phyloP scores from a whole-genome alignment of 768 basidiomycete species.

The Leccinum imitatum region DNA sequence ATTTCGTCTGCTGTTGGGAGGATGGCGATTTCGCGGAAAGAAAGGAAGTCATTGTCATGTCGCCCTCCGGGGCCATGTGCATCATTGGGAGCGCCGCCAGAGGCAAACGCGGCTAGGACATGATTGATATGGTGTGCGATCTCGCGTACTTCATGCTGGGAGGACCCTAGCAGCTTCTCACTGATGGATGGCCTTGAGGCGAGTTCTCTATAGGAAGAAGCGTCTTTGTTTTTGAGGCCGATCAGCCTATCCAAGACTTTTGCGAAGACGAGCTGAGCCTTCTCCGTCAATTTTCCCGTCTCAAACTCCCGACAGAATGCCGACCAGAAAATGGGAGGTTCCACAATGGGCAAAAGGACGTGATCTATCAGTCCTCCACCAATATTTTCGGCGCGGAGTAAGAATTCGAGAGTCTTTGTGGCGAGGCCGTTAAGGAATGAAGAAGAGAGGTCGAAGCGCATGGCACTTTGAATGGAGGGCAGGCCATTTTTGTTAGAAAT shows the following conservation, averaged over 20 bases:
- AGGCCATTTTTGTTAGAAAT: conserved; percentile 38
- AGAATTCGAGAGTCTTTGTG: conserved; percentile 37
- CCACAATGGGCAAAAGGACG: conserved; percentile 44
- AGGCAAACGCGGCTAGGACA: conserved; percentile 31
- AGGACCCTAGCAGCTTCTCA: conserved; percentile 26
- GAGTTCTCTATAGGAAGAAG: conserved; percentile 39
- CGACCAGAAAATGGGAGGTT: conserved; percentile 55
- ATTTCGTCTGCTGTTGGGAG: conserved; percentile 67
- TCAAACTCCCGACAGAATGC: conserved; percentile 37
- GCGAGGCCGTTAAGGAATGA: conserved; percentile 47
- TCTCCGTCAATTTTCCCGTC: conserved; percentile 29
- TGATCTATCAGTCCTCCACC: conserved; percentile 44
- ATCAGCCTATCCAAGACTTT: conserved; percentile 52
- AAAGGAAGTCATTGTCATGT: conserved; percentile 66
- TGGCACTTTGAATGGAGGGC: conserved; percentile 39
- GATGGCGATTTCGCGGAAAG: conserved; percentile 61
- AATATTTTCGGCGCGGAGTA: conserved; percentile 40
- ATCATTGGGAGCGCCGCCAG: conserved; percentile 21
- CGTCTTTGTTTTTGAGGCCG: conserved; percentile 34
- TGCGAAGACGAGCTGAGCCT: conserved; percentile 43
- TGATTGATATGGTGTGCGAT: conserved; percentile 45
- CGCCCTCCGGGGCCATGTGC: conserved; percentile 54
- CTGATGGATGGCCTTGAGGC: conserved; percentile 35
- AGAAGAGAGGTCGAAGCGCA: conserved; percentile 40
- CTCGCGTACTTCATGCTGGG: conserved; percentile 26